A percentile compares a stretch with the other conserved stretches of the same genome.
These are phyloP conservation scores for Pichia membranifaciens DNA, from an alignment of 805 yeast genomes.

Conservation along the genomic window DNA sequence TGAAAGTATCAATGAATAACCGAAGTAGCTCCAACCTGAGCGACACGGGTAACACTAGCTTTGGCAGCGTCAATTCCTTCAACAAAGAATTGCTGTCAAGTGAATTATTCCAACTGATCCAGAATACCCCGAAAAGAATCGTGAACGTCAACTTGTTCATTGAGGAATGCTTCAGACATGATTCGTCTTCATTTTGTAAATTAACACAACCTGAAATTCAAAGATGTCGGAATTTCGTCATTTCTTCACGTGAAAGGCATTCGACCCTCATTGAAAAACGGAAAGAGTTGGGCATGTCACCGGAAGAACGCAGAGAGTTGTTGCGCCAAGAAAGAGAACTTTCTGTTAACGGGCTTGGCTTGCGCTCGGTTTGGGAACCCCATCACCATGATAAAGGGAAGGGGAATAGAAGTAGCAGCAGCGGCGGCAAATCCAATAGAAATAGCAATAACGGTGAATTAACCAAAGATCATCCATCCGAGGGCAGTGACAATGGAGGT, in stretches of 20 bases:
- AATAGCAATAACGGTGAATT: not conserved
- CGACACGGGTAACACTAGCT: conserved; percentile 10
- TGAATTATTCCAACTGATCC: conserved; percentile 72
- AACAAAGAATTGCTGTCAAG: conserved; percentile 27
- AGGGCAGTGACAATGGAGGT: not conserved
- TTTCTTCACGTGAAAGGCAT: conserved; percentile 48
- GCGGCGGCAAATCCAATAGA: not conserved
- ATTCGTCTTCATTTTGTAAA: conserved; percentile 36
- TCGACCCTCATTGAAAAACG: conserved; percentile 27
- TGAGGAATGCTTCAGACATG: conserved; percentile 61
- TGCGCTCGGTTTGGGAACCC: conserved; percentile 1
- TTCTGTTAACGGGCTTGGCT: conserved; percentile 1
- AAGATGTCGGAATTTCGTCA: conserved; percentile 72
- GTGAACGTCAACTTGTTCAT: conserved; percentile 65
- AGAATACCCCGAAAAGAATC: conserved; percentile 68
- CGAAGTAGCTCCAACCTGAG: conserved; percentile 3
- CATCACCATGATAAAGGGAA: not conserved
- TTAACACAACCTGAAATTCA: conserved; percentile 77
- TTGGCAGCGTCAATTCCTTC: not conserved
- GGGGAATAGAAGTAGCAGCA: not conserved
- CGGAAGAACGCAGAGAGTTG: conserved; percentile 27
- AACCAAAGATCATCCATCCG: too few relatives aligned
- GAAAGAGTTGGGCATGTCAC: conserved; percentile 27
- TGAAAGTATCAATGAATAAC: conserved; percentile 1
- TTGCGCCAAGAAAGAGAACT: conserved; percentile 11